Evolutionary conservation across 2,329 filamentous ascomycete species (phyloP).

Genomic region (Sporothrix inflata): DNA sequence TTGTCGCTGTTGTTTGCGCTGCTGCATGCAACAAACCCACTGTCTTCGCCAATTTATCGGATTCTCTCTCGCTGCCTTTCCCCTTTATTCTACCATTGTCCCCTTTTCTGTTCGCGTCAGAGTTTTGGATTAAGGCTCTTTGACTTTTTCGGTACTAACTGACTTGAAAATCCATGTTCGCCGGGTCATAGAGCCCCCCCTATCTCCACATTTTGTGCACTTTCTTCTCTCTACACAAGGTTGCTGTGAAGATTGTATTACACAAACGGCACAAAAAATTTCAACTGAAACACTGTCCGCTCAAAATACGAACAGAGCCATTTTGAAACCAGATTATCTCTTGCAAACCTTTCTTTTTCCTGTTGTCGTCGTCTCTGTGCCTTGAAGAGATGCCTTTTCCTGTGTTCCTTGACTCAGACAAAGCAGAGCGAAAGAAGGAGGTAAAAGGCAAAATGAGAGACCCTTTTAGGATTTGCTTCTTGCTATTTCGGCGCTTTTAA

Average conservation of each 20-base stretch:
- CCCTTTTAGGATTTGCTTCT: background rate
- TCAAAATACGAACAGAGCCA: constrained; percentile 6
- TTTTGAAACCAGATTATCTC: background rate
- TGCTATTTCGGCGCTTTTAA: constrained; percentile 5
- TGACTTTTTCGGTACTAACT: constrained; percentile 19
- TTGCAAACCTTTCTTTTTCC: background rate
- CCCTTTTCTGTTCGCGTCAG: background rate
- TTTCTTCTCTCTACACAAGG: background rate
- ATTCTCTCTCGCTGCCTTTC: background rate
- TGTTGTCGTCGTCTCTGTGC: background rate
- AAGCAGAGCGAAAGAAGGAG: background rate
- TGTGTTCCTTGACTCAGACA: constrained; percentile 22
- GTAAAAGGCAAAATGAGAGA: constrained; percentile 13
- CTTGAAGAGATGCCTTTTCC: background rate
- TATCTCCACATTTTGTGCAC: constrained; percentile 5
- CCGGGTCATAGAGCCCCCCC: background rate
- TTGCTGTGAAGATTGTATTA: constrained; percentile 3
- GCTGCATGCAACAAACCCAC: constrained; percentile 12
- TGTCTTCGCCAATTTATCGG: background rate
- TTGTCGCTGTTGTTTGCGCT: background rate
- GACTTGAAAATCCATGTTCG: background rate
- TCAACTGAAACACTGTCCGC: constrained; percentile 26
- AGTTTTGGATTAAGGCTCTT: constrained; percentile 1
- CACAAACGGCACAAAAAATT: constrained; percentile 18
- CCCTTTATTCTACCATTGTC: background rate